These are phyloP conservation scores for Diphasiastrum complanatum DNA, from an alignment of 83 land plant genomes.

Conservation along the genomic window DNA sequence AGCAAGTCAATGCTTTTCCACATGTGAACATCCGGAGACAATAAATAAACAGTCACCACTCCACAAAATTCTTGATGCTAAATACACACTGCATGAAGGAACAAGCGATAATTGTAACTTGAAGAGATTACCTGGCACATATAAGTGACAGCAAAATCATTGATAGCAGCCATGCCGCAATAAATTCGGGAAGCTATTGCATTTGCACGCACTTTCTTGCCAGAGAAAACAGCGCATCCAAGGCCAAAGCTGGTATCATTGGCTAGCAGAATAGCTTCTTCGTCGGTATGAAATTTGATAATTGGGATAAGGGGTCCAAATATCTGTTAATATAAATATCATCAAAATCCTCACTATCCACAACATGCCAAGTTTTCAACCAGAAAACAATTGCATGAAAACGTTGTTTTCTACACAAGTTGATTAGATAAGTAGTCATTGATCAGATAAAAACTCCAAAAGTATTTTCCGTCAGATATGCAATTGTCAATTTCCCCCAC, in stretches of 20 bases:
- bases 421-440: too few species aligned
- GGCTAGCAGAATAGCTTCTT: constrained; percentile 68
- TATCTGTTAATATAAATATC: too few species aligned
- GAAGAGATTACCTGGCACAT: constrained; percentile 73
- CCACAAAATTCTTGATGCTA: too few species aligned
- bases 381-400: not conserved
- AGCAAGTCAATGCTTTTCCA: too few species aligned
- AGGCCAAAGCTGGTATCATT: constrained; percentile 85
- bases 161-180: constrained; percentile 81
- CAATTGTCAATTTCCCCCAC: too few species aligned
- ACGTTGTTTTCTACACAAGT: not conserved
- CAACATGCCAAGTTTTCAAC: not conserved
- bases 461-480: too few species aligned
- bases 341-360: not conserved
- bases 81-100: too few species aligned
- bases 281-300: constrained; percentile 80
- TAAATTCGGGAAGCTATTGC: constrained; percentile 67
- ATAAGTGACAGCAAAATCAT: constrained; percentile 81
- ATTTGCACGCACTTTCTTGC: constrained; percentile 53
- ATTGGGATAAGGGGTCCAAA: constrained; percentile 92
- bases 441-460: too few species aligned
- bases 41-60: too few species aligned
- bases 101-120: too few species aligned
- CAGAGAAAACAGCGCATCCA: constrained; percentile 90
- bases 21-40: too few species aligned